These are phyloP conservation scores for Colletotrichum sp. DNA, from an alignment of 2,329 filamentous ascomycete species.

Conservation along the genomic window DNA sequence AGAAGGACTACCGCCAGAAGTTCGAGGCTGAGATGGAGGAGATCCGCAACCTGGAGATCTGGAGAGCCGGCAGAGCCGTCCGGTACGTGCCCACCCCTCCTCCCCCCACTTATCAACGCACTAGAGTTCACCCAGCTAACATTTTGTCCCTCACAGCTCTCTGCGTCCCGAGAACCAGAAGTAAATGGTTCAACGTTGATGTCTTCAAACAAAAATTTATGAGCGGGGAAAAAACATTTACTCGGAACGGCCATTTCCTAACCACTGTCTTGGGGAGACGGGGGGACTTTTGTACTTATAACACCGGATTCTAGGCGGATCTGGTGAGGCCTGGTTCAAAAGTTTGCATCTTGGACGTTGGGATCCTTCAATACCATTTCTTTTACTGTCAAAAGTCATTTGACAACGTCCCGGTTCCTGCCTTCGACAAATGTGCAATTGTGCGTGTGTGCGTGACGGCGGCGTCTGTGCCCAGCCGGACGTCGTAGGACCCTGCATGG, in stretches of 20 bases:
- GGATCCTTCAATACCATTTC: constrained; percentile 23
- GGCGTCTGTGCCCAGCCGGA: neutral
- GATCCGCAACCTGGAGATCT: constrained; percentile 98
- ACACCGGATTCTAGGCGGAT: constrained; percentile 31
- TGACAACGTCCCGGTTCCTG: neutral
- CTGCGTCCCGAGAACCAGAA: constrained; percentile 89
- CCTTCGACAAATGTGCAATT: neutral
- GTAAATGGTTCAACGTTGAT: constrained; percentile 46
- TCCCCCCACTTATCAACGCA: neutral
- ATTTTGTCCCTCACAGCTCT: constrained; percentile 48
- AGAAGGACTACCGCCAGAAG: constrained; percentile 94
- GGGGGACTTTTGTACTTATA: constrained; percentile 37
- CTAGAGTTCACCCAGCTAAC: constrained; percentile 22
- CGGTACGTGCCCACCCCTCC: constrained; percentile 56
- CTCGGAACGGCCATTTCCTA: constrained; percentile 16
- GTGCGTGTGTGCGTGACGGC: neutral
- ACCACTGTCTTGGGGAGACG: constrained; percentile 15
- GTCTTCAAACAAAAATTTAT: constrained; percentile 6
- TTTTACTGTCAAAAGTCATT: constrained; percentile 1
- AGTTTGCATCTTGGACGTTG: constrained; percentile 23
- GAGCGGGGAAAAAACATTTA: neutral
- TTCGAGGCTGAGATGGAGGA: constrained; percentile 99
- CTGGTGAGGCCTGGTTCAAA: constrained; percentile 24
- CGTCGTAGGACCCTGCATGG: neutral
- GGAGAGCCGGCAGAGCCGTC: constrained; percentile 97